Base-by-base conservation (phyloP, 257 asterid genomes). In the Nicotiana undulata region DNA sequence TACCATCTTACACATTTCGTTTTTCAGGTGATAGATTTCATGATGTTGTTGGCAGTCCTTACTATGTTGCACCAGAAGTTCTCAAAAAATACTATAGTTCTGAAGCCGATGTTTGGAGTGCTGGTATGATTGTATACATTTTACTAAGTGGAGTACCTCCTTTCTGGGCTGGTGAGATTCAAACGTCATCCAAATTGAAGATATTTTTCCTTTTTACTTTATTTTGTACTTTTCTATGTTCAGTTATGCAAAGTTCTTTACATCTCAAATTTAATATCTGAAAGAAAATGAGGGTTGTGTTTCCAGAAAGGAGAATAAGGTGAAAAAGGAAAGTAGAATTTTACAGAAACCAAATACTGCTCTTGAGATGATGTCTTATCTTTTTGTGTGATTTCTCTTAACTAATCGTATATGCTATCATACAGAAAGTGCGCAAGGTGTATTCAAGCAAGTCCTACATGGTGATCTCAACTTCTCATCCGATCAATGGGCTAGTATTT, bases 41-140 rank as follows among this genome's bases (percentile, higher is more conserved):
- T 28, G 98, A 93, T 58, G 98, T 93, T 85, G 98, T 94, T 67
- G 98, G 98, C 46, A 94, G 98, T 88, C 98, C 98, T 66, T 94
- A 94, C 68, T 94, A 94, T 76, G 98, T 94, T 81, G 98, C 98
- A 78, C 98, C 98, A 2, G 98, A 94, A 87, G 95, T 94, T 88
- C 97, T 94, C 81, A 84, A 86, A 77, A 94, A 94, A 80, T 90
- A 91, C 66, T 94, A 94, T 82, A 96, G 98, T 82, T 93, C 95
- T 26, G 98, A 93, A 86, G 93, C 98, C 61, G 98, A 94, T 87
- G 96, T 94, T 63, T 93, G 98, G 98, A 94, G 98, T 86, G 98
- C 98, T 61, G 98, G 98, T 80, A 98, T 94, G 24, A 93, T 94
- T 72, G 94, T 94, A 76, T 94, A 94, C 89, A 94, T 94, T 82